Evolutionary conservation across 257 asterid genomes (phyloP).

Genomic region (Solanum habrochaites): DNA sequence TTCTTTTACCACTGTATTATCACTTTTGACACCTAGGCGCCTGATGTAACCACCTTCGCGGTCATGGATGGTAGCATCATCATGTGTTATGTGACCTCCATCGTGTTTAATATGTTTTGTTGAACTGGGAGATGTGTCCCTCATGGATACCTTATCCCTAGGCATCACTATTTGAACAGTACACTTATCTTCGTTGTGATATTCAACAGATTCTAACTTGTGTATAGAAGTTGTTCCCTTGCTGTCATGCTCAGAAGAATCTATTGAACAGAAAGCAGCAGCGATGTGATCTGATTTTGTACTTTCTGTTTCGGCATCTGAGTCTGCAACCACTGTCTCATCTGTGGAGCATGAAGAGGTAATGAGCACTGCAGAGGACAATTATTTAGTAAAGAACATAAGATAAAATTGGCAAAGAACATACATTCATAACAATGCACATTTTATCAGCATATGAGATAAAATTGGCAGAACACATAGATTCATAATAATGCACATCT

Average conservation of each 20-base stretch:
- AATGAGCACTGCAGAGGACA: slow-evolving; percentile 52
- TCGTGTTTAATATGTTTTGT: neutral
- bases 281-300: slow-evolving; percentile 39
- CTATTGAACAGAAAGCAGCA: slow-evolving; percentile 19
- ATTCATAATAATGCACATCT: neutral
- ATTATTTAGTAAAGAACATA: neutral
- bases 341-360: slow-evolving; percentile 95
- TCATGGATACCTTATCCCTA: slow-evolving; percentile 14
- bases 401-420: neutral
- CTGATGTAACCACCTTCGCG: slow-evolving; percentile 4
- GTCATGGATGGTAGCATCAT: slow-evolving; percentile 11
- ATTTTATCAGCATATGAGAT: neutral
- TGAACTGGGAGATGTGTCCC: neutral
- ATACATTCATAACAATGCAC: neutral
- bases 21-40: slow-evolving; percentile 19
- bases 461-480: neutral
- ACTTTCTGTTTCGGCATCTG: slow-evolving; percentile 76
- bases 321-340: slow-evolving; percentile 93
- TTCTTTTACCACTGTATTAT: slow-evolving; percentile 15
- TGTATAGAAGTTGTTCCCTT: slow-evolving; percentile 13
- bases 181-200: slow-evolving; percentile 19
- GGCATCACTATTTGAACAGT: slow-evolving; percentile 2
- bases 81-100: slow-evolving; percentile 18
- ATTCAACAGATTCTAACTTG: slow-evolving; percentile 24
- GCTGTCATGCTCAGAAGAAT: slow-evolving; percentile 37